Percentiles rank a stretch among this genome's conserved stretches.
Conservation (phyloP, 2,329 filamentous ascomycete genomes). For the Cladosporium oxysporum region DNA sequence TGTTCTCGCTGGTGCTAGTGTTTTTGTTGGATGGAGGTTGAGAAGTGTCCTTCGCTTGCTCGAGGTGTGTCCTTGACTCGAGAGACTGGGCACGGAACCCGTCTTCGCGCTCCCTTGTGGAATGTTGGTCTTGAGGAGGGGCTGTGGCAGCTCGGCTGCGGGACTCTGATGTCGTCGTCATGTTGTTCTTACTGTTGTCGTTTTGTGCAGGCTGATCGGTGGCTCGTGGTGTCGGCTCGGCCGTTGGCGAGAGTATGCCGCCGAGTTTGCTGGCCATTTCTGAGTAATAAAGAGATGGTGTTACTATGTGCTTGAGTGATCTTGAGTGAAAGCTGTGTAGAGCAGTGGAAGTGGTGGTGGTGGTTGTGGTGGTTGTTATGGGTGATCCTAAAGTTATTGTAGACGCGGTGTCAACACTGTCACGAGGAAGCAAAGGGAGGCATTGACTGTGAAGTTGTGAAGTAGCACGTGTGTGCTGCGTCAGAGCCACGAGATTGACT, state of each 20-base stretch:
- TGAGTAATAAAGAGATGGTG: not conserved
- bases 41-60: not conserved
- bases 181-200: not conserved
- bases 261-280: not conserved
- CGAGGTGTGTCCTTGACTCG: not conserved
- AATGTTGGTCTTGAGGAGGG: not conserved
- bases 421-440: not conserved
- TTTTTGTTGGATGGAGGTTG: not conserved
- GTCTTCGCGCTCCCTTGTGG: not conserved
- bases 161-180: not conserved
- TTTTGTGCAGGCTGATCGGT: not conserved
- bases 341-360: not conserved
- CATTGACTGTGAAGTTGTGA: not conserved
- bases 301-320: not conserved
- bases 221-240: not conserved
- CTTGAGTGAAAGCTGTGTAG: not conserved
- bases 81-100: not conserved
- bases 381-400: not conserved
- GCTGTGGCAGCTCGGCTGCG: not conserved
- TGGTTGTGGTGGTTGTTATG: not conserved
- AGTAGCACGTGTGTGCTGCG: not conserved
- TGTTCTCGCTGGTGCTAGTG: not conserved
- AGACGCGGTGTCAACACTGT: not conserved
- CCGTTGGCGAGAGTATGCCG: not conserved
- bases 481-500: not conserved